phyloP scores from a whole-genome alignment of 805 yeast species.

The Vanderwaltozyma polyspora region DNA sequence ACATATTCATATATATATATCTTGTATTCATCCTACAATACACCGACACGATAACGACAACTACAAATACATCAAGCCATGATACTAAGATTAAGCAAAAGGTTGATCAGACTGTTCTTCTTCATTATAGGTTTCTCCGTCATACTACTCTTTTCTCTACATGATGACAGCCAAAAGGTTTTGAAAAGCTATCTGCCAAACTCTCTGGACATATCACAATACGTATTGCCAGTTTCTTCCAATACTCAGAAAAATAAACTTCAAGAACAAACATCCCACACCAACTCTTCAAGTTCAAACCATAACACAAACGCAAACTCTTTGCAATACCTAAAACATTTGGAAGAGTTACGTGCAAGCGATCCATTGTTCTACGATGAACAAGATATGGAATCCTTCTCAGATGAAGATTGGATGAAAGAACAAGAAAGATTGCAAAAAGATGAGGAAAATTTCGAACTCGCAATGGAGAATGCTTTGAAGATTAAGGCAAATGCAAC shows the following conservation, averaged over 20 bases:
- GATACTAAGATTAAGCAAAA: constrained; percentile 1
- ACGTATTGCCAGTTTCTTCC: constrained; percentile 1
- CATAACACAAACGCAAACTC: no score
- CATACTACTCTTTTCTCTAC: not conserved
- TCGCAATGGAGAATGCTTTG: not conserved
- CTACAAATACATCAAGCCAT: not conserved
- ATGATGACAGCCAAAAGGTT: no score
- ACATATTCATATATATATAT: no score
- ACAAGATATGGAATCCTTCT: not conserved
- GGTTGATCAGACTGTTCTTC: constrained; percentile 1
- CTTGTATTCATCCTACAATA: not conserved
- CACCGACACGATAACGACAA: not conserved
- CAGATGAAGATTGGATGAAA: not conserved
- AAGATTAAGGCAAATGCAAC: constrained; percentile 2
- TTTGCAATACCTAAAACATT: not conserved
- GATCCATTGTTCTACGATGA: no score
- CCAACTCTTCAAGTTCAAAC: no score
- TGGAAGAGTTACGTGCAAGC: not conserved
- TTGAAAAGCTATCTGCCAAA: not conserved
- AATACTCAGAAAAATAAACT: no score
- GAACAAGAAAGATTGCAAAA: not conserved
- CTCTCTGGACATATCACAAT: not conserved
- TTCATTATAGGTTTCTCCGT: not conserved
- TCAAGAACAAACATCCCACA: no score
- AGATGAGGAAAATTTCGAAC: not conserved